Evolutionary conservation across 495 filamentous ascomycete species (phyloP).

Genomic region (Neurospora terricola): DNA sequence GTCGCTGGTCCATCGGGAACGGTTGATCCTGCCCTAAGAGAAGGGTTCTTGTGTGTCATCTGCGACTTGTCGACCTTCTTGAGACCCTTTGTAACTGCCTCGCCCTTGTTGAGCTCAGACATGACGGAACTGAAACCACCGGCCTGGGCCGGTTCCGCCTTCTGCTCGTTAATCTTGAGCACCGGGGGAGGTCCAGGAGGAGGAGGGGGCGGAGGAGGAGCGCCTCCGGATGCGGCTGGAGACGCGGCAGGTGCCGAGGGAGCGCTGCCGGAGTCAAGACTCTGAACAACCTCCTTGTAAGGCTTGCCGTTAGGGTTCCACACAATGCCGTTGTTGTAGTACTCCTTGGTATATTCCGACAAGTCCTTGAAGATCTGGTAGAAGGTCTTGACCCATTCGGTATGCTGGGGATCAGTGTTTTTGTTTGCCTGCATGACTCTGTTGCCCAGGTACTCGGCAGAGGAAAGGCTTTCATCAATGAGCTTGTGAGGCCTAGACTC

Average conservation of each 20-base stretch:
- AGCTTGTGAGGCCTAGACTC: constrained; percentile 72
- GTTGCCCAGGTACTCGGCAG: constrained; percentile 87
- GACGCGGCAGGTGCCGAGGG: constrained; percentile 10
- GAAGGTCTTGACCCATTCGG: constrained; percentile 81
- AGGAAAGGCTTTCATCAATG: constrained; percentile 64
- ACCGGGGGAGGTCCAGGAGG: constrained; percentile 50
- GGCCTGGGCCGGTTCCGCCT: constrained; percentile 16
- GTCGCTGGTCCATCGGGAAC: constrained; percentile 50
- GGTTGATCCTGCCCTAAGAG: constrained; percentile 60
- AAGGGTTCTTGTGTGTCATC: constrained; percentile 99
- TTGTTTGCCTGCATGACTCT: constrained; percentile 80
- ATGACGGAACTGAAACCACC: constrained; percentile 78
- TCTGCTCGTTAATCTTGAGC: constrained; percentile 37
- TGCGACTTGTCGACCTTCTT: constrained; percentile 87
- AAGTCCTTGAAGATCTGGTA: constrained; percentile 79
- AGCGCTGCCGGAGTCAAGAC: constrained; percentile 27
- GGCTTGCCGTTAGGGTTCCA: constrained; percentile 83
- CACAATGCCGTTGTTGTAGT: constrained; percentile 66
- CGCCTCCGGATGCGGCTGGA: constrained; percentile 35
- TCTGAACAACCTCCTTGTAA: constrained; percentile 55
- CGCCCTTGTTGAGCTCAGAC: constrained; percentile 78
- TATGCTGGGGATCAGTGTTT: constrained; percentile 61
- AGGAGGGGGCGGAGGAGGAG: constrained; percentile 67
- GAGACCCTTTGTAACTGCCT: constrained; percentile 72
- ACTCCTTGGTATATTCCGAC: constrained; percentile 66